These are phyloP conservation scores for Xanthoceras sorbifolium DNA, from an alignment of 345 rosid species.

Conservation along the genomic window DNA sequence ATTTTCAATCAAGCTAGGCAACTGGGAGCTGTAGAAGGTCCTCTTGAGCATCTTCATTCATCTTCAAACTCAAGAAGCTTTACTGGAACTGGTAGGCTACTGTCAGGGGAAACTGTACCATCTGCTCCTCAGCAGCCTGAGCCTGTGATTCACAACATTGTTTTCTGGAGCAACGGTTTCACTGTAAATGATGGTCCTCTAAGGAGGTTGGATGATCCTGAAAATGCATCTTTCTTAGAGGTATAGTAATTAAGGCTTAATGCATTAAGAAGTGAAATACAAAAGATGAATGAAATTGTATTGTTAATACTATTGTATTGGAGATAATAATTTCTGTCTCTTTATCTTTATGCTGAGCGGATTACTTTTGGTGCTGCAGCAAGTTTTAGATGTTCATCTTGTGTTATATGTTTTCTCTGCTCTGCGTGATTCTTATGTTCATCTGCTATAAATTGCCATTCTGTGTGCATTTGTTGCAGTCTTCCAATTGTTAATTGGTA, in stretches of 20 bases:
- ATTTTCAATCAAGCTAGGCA: slow-evolving; percentile 89
- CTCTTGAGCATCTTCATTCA: slow-evolving; percentile 57
- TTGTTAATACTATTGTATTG: too few relatives aligned
- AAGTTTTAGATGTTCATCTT: neutral
- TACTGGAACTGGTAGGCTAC: slow-evolving; percentile 80
- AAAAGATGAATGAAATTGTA: too few relatives aligned
- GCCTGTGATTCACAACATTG: slow-evolving; percentile 66
- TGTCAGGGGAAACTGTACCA: slow-evolving; percentile 79
- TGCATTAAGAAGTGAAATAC: slow-evolving; percentile 1
- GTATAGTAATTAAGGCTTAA: slow-evolving; percentile 30
- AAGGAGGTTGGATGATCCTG: slow-evolving; percentile 93
- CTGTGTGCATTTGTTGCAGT: neutral
- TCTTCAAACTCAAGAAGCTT: slow-evolving; percentile 84
- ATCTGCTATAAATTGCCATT: neutral
- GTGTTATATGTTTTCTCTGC: neutral
- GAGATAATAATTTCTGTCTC: too few relatives aligned
- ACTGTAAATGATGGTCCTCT: slow-evolving; percentile 87
- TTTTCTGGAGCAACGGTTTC: slow-evolving; percentile 92
- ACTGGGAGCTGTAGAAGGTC: slow-evolving; percentile 88
- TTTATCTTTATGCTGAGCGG: too few relatives aligned
- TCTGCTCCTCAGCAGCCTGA: slow-evolving; percentile 82
- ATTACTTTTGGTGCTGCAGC: neutral
- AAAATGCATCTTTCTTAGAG: slow-evolving; percentile 89
- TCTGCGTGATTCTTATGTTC: neutral
- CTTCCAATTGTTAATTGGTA: neutral